Percentiles rank a stretch among this genome's conserved stretches.
Evolutionary conservation across 2,329 filamentous ascomycete species (phyloP).

Genomic region (Xylariaceae sp.): DNA sequence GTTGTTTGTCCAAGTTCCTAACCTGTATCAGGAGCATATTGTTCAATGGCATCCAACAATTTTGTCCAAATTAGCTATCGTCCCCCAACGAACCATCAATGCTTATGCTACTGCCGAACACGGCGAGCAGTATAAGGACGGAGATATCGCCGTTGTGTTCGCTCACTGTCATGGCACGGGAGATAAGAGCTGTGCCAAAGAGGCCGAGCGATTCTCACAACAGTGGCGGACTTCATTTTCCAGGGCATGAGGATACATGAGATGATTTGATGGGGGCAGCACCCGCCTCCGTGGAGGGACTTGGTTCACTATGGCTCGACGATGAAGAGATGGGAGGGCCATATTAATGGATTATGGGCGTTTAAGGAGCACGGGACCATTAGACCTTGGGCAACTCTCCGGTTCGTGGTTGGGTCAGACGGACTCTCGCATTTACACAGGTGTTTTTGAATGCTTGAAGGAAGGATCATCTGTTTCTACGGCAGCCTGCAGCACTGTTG

Average conservation of each 20-base stretch:
- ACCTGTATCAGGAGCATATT: constrained; percentile 70
- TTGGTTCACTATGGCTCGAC: constrained; percentile 13
- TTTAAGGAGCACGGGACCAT: constrained; percentile 24
- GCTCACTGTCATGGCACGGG: constrained; percentile 64
- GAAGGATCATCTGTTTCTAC: constrained; percentile 15
- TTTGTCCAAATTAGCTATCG: constrained; percentile 81
- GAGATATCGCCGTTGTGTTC: constrained; percentile 83
- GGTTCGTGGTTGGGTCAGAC: constrained; percentile 11
- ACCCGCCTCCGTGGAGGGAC: constrained; percentile 12
- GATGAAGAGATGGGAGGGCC: constrained; percentile 8
- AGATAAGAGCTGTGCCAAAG: constrained; percentile 68
- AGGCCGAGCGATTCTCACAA: constrained; percentile 60
- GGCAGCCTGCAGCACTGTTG: constrained; percentile 9
- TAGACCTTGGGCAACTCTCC: constrained; percentile 22
- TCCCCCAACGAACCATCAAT: constrained; percentile 86
- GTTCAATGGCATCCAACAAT: constrained; percentile 97
- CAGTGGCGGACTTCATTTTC: constrained; percentile 50
- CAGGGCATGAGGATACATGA: constrained; percentile 21
- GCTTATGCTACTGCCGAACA: constrained; percentile 65
- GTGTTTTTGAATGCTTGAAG: constrained; percentile 27
- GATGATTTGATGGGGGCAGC: constrained; percentile 17
- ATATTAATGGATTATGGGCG: constrained; percentile 17
- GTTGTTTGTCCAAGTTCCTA: constrained; percentile 24
- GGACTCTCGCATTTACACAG: constrained; percentile 28
- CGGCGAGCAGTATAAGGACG: constrained; percentile 73